Percentiles rank a stretch among this genome's conserved stretches.
These are phyloP conservation scores for Anthracocystis walkeri DNA, from an alignment of 1,284 basidiomycete species.

Conservation along the genomic window DNA sequence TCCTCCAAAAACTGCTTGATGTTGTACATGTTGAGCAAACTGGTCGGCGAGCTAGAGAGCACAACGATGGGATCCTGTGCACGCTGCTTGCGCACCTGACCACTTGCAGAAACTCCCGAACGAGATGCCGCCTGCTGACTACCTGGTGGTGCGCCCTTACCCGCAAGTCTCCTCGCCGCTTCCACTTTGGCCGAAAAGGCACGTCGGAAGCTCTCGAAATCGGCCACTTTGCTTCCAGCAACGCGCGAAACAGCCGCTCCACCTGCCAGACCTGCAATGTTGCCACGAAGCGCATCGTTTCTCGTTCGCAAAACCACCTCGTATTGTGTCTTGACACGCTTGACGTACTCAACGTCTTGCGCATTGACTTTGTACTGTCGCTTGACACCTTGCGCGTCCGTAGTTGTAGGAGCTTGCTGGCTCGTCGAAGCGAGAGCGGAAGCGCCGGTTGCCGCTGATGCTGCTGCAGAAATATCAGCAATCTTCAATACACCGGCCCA, in stretches of 20 bases:
- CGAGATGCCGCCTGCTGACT: constrained; percentile 17
- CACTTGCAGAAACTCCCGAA: constrained; percentile 28
- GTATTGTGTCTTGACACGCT: constrained; percentile 51
- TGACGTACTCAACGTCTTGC: constrained; percentile 65
- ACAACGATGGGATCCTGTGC: constrained; percentile 85
- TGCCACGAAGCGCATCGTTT: constrained; percentile 57
- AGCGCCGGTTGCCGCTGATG: constrained; percentile 5
- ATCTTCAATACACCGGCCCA: constrained; percentile 58
- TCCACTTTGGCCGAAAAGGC: constrained; percentile 55
- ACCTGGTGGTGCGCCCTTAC: constrained; percentile 33
- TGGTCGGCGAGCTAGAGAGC: constrained; percentile 93
- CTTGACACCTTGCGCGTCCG: constrained; percentile 40
- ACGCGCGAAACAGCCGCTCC: constrained; percentile 34
- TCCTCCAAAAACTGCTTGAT: constrained; percentile 93
- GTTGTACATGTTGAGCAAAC: constrained; percentile 97
- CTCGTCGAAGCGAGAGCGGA: constrained; percentile 13
- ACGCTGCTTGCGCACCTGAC: constrained; percentile 55
- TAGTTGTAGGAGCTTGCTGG: constrained; percentile 17
- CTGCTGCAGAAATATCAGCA: constrained; percentile 16
- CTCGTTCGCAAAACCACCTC: constrained; percentile 61
- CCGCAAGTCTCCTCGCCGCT: constrained; percentile 49
- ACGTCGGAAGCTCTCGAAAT: constrained; percentile 47
- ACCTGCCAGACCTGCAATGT: constrained; percentile 30
- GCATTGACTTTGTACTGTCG: constrained; percentile 61
- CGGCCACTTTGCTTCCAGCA: constrained; percentile 25